phyloP scores from a whole-genome alignment of 768 basidiomycete species.

The Auricularia sp. region DNA sequence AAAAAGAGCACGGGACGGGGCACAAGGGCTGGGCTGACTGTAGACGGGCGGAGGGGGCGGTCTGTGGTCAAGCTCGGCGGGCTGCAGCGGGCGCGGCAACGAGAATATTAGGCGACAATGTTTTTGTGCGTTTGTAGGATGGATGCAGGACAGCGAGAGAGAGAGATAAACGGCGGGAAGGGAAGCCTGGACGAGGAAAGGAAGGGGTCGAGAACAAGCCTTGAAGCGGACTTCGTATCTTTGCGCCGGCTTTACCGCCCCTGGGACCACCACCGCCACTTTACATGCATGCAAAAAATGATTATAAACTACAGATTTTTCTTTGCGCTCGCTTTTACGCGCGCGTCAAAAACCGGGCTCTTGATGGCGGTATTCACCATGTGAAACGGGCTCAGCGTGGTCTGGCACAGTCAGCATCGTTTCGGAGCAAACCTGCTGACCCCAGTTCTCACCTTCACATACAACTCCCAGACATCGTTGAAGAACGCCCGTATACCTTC shows the following conservation, averaged over 20 bases:
- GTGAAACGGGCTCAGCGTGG: slow-evolving; percentile 92
- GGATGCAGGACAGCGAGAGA: slow-evolving; percentile 9
- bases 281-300: neutral
- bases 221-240: neutral
- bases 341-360: slow-evolving; percentile 70
- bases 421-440: neutral
- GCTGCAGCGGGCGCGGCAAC: neutral
- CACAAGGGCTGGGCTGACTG: neutral
- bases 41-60: neutral
- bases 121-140: slow-evolving; percentile 4
- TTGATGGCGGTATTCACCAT: slow-evolving; percentile 78
- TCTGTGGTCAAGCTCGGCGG: neutral
- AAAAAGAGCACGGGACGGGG: neutral
- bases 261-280: no score
- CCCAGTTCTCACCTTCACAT: slow-evolving; percentile 68
- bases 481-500: slow-evolving; percentile 92
- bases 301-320: slow-evolving; percentile 50
- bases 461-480: slow-evolving; percentile 92
- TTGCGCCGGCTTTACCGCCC: neutral
- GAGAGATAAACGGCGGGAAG: slow-evolving; percentile 11
- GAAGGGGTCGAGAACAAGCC: neutral
- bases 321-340: slow-evolving; percentile 79
- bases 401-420: slow-evolving; percentile 35
- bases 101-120: slow-evolving; percentile 3
- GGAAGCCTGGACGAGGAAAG: neutral